Percentiles rank a stretch among this genome's conserved stretches.
Evolutionary conservation across 2,329 filamentous ascomycete genomes (phyloP).

Genomic region (Clarireedia sp.): DNA sequence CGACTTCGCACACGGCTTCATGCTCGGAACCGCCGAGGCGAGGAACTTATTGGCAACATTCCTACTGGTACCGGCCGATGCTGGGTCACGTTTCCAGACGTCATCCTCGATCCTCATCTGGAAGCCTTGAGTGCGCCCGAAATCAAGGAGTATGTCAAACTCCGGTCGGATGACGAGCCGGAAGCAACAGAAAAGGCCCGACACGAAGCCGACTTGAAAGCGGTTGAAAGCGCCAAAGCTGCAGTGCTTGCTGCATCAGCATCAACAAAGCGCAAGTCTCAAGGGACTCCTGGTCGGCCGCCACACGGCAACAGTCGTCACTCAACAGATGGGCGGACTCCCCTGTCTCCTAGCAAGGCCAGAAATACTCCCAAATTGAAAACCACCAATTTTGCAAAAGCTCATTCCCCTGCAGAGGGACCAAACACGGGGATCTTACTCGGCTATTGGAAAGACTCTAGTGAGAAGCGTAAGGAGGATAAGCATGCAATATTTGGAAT

Average conservation of each 20-base stretch:
- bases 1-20: conserved; percentile 53
- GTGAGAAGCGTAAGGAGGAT: conserved; percentile 37
- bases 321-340: too few relatives aligned
- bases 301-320: too few relatives aligned
- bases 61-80: conserved; percentile 53
- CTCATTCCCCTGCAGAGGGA: conserved; percentile 17
- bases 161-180: conserved; percentile 35
- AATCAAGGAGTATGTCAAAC: conserved; percentile 55
- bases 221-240: conserved; percentile 22
- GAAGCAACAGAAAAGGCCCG: conserved; percentile 18
- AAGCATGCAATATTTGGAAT: conserved; percentile 58
- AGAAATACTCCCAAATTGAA: not conserved
- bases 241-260: conserved; percentile 10
- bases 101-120: conserved; percentile 51
- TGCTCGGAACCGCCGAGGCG: conserved; percentile 39
- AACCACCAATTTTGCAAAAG: not conserved
- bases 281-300: too few relatives aligned
- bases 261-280: too few relatives aligned
- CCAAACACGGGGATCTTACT: conserved; percentile 33
- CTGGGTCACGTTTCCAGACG: conserved; percentile 55
- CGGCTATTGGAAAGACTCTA: conserved; percentile 52
- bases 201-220: conserved; percentile 17
- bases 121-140: conserved; percentile 47
- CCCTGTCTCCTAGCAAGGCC: too few relatives aligned
- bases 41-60: conserved; percentile 36